Conservation (phyloP, 176 grass and related monocot genomes). For the Phoenix dactylifera region DNA sequence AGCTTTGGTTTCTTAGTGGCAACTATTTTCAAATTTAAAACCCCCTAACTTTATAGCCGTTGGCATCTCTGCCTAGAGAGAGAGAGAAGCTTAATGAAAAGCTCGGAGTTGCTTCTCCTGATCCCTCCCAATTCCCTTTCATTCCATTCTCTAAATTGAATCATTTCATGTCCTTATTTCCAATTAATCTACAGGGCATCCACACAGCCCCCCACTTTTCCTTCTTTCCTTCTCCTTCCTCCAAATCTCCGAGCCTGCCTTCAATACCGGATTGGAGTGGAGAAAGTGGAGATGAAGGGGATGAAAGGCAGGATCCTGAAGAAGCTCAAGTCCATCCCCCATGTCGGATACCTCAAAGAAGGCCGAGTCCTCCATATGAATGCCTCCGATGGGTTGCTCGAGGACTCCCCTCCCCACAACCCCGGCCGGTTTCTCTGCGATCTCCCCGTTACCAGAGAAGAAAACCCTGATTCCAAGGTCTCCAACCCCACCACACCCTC, state of each 20-base stretch:
- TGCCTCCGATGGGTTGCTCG: constrained; percentile 22
- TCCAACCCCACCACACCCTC: constrained; percentile 24
- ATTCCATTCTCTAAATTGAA: background rate
- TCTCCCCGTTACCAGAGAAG: too few relatives aligned
- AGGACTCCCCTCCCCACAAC: constrained; percentile 30
- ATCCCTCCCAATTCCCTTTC: constrained; percentile 7
- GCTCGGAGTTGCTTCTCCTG: background rate
- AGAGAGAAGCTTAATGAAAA: too few relatives aligned
- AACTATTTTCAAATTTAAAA: constrained; percentile 8
- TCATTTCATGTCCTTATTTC: too few relatives aligned
- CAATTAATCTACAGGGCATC: too few relatives aligned
- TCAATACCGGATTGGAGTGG: too few relatives aligned
- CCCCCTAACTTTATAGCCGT: constrained; percentile 9
- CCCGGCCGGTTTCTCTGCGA: constrained; percentile 12
- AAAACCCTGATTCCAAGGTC: too few relatives aligned
- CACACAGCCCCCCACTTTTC: background rate
- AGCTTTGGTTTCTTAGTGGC: background rate
- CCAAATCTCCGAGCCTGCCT: background rate
- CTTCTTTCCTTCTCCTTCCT: constrained; percentile 8
- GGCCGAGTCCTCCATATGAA: constrained; percentile 24
- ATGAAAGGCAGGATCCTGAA: constrained; percentile 47
- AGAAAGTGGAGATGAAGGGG: constrained; percentile 20
- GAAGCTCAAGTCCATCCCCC: constrained; percentile 29
- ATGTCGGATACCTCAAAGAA: background rate
- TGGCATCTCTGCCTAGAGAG: too few relatives aligned